Evolutionary conservation across 1,284 basidiomycete genomes (phyloP).

Genomic region (Puccinia horiana): DNA sequence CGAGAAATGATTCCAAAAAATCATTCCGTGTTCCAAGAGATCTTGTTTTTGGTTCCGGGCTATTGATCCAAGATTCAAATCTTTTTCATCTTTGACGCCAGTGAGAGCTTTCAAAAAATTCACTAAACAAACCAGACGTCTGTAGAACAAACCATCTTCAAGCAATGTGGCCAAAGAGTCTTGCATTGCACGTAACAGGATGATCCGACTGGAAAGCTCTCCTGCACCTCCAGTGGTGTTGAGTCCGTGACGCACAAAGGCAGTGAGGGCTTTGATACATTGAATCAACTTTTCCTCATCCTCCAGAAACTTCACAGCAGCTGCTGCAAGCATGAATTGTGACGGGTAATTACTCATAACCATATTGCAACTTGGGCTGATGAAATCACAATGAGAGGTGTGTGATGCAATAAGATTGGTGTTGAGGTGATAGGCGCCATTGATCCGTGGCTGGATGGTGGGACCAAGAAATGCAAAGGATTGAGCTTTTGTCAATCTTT

Average conservation of each 20-base stretch:
- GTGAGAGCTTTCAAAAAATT: conserved; percentile 1
- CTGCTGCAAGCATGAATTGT: conserved; percentile 1
- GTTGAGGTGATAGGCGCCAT: background rate
- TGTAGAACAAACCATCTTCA: background rate
- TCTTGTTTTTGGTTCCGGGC: background rate
- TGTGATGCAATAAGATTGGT: background rate
- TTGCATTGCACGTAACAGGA: background rate
- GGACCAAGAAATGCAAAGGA: conserved; percentile 2
- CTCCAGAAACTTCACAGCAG: background rate
- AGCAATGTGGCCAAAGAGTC: background rate
- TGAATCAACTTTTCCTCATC: background rate
- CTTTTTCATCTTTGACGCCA: background rate
- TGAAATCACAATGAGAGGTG: background rate
- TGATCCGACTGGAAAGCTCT: background rate
- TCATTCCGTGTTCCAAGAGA: background rate
- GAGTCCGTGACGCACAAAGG: background rate
- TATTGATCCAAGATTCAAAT: background rate
- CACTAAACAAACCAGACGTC: background rate
- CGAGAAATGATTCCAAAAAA: conserved; percentile 6
- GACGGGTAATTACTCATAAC: conserved; percentile 5
- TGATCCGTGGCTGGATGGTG: background rate
- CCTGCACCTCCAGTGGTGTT: background rate
- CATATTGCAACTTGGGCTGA: background rate
- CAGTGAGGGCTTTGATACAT: background rate
- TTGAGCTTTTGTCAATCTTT: background rate